phyloP scores from a whole-genome alignment of 2,329 filamentous ascomycete species.

The Aspergillus sp. region DNA sequence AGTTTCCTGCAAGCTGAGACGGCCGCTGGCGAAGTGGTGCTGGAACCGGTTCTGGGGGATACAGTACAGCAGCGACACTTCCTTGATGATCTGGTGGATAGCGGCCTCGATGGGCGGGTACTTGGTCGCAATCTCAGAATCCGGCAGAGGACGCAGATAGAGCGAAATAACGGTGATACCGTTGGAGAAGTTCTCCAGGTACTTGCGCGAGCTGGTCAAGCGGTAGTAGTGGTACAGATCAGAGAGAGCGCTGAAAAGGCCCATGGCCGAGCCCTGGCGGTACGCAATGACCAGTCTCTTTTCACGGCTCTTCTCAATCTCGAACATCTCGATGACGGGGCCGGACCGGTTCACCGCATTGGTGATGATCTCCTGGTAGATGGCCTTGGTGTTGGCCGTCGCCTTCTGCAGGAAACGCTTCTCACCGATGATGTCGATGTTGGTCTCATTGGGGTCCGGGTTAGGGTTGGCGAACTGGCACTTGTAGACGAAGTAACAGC shows the following conservation, averaged over 20 bases:
- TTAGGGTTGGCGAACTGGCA: constrained; percentile 80
- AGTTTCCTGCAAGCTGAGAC: constrained; percentile 89
- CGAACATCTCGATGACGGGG: constrained; percentile 96
- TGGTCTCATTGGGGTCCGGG: constrained; percentile 73
- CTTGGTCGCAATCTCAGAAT: constrained; percentile 53
- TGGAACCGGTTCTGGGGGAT: constrained; percentile 97
- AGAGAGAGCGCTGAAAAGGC: constrained; percentile 90
- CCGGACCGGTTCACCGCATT: constrained; percentile 80
- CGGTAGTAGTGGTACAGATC: constrained; percentile 99
- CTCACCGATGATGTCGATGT: constrained; percentile 88
- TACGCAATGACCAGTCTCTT: constrained; percentile 94
- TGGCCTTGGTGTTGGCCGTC: constrained; percentile 88
- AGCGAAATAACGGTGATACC: constrained; percentile 96
- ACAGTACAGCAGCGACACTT: constrained; percentile 94
- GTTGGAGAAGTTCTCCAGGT: constrained; percentile 98
- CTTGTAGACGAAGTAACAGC: constrained; percentile 99
- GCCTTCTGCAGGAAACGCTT: constrained; percentile 94
- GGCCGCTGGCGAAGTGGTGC: constrained; percentile 77
- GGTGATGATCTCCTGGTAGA: constrained; percentile 92
- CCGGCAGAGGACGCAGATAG: constrained; percentile 75
- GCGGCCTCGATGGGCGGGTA: constrained; percentile 85
- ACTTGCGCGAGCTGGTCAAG: constrained; percentile 92
- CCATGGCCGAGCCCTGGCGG: constrained; percentile 85
- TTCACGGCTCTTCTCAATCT: constrained; percentile 86
- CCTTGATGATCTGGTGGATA: constrained; percentile 98